Evolutionary conservation across 805 yeast genomes (phyloP), one percentile per base, ranked within the genome.

Genomic region (Lachancea cidri): DNA sequence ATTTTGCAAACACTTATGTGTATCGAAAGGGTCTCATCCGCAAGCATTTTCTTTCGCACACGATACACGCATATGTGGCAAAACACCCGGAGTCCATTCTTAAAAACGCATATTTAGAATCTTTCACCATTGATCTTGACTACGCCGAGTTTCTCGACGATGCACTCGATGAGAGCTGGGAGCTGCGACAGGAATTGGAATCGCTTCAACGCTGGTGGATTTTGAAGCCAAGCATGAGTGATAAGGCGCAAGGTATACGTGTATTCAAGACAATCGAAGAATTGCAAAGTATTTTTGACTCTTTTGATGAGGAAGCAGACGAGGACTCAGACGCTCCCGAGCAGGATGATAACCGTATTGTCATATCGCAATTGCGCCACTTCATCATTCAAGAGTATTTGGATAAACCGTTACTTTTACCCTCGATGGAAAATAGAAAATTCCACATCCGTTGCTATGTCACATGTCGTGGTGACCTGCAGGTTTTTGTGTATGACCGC

Each of bases 81-180:
- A 93, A 93, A 57, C 64, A 88, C 54, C 95, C 96, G 1, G 61
- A 65, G 0, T 79, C 89, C 1, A 66, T 79, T 1, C 67, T 93
- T 41, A 65, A 59, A 2, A 53, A 47, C 1, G 78, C 93, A 2
- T 80, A 78, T 45, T 91, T 97, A 1, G 85, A 78, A 40, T 73
- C 89, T 3, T 87, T 71, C 62, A 81, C 81, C 41, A 67, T 93
- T 24, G 98, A 93, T 56, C 76, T 93, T 17, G 98, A 91, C 54
- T 93, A 86, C 63, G 97, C 98, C 1, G 98, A 93, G 60, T 93
- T 93, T 53, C 67, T 93, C 38, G 98, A 93, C 53, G 98, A 93
- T 58, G 75, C 96, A 0, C 68, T 93, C 35, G 98, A 91, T 60
- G 98, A 93, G 54, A 81, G 85, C 29, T 89, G 84, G 68, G 98